These are phyloP conservation scores for Helicosporidium sp. DNA, from an alignment of 139 green algal species.

Conservation along the genomic window DNA sequence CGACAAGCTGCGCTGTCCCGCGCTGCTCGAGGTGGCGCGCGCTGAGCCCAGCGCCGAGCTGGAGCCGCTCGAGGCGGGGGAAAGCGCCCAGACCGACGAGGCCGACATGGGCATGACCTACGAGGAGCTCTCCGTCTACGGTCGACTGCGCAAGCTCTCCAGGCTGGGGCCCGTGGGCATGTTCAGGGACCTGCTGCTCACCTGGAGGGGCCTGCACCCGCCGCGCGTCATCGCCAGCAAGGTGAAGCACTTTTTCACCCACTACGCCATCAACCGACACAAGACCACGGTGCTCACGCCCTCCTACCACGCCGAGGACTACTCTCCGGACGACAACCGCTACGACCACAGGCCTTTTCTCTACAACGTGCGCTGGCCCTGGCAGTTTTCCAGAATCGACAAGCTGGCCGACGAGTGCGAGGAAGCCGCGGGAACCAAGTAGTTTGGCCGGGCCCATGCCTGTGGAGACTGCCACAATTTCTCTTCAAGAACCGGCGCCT, in stretches of 20 bases:
- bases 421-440: no score
- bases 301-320: constrained; percentile 86
- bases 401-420: constrained; percentile 10
- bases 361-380: constrained; percentile 63
- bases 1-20: constrained; percentile 50
- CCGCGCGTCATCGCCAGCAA: constrained; percentile 32
- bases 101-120: constrained; percentile 92
- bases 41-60: constrained; percentile 87
- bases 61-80: constrained; percentile 50
- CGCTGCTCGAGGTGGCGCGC: constrained; percentile 50
- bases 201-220: constrained; percentile 31
- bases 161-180: constrained; percentile 74
- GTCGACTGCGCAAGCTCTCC: constrained; percentile 67
- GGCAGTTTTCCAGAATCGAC: constrained; percentile 30
- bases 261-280: constrained; percentile 86
- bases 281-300: constrained; percentile 92
- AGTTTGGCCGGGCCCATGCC: no score
- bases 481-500: no score
- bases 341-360: constrained; percentile 87
- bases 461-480: no score
- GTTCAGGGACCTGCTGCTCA: constrained; percentile 37
- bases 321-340: constrained; percentile 88
- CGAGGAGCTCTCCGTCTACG: constrained; percentile 74
- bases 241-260: constrained; percentile 90
- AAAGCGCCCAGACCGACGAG: constrained; percentile 58